Evolutionary conservation across 2,329 filamentous ascomycete genomes (phyloP).

Genomic region (Pseudofabraea citricarpa): DNA sequence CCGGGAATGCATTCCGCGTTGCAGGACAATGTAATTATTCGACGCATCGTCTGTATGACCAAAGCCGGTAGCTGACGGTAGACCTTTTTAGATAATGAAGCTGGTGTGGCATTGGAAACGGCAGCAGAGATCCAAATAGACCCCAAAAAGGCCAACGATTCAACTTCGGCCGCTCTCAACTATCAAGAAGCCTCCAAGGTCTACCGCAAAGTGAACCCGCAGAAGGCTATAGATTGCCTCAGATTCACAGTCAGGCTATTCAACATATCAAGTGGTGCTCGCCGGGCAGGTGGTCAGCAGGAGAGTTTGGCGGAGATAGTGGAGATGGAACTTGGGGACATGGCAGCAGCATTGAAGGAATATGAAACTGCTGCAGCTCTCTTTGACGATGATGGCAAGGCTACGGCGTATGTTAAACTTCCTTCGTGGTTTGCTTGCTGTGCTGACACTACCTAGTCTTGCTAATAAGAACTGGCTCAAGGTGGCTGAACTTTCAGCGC

Average conservation of each 20-base stretch:
- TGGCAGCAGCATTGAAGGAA: constrained; percentile 71
- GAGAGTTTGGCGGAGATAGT: constrained; percentile 84
- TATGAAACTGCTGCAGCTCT: constrained; percentile 84
- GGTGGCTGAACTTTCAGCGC: constrained; percentile 78
- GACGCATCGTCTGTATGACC: constrained; percentile 8
- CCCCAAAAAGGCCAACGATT: constrained; percentile 87
- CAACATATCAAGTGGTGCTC: constrained; percentile 83
- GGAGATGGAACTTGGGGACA: constrained; percentile 75
- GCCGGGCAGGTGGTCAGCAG: constrained; percentile 84
- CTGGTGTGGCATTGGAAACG: constrained; percentile 80
- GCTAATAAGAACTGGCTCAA: constrained; percentile 94
- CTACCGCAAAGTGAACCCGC: constrained; percentile 79
- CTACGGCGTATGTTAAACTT: constrained; percentile 60
- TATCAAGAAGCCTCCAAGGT: constrained; percentile 91
- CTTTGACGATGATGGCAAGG: constrained; percentile 86
- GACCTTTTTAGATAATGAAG: constrained; percentile 68
- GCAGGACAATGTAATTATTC: constrained; percentile 67
- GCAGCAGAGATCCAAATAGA: constrained; percentile 79
- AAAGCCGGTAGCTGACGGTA: no score
- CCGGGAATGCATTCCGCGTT: constrained; percentile 87
- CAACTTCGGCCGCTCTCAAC: constrained; percentile 85
- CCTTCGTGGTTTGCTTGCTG: neutral
- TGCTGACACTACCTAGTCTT: constrained; percentile 45
- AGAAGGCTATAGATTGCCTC: constrained; percentile 77
- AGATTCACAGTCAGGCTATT: constrained; percentile 80